phyloP scores from a whole-genome alignment of 2,329 filamentous ascomycete genomes.

The Dendryphion nanum region DNA sequence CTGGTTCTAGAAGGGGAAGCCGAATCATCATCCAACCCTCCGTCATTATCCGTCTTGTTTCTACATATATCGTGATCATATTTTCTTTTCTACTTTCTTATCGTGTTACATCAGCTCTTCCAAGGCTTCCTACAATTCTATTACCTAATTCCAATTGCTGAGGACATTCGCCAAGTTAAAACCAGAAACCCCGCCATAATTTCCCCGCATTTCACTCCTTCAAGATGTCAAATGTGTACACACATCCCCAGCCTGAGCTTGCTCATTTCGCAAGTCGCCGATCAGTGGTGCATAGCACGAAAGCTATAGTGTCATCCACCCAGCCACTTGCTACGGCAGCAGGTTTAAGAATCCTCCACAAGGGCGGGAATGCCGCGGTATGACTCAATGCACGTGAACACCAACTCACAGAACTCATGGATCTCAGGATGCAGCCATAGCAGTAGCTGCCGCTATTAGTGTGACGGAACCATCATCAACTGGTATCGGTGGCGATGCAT shows the following conservation, averaged over 20 bases:
- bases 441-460: constrained; percentile 88
- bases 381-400: constrained; percentile 36
- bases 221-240: constrained; percentile 45
- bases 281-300: constrained; percentile 89
- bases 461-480: constrained; percentile 91
- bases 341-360: constrained; percentile 77
- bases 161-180: no score
- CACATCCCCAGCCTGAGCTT: constrained; percentile 53
- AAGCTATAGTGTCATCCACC: constrained; percentile 85
- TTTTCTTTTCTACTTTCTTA: no score
- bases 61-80: no score
- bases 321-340: constrained; percentile 88
- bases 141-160: no score
- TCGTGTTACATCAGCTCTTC: no score
- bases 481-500: constrained; percentile 96
- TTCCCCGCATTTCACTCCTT: no score
- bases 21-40: no score
- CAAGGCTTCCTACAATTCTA: no score
- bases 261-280: constrained; percentile 73
- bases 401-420: constrained; percentile 1
- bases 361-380: constrained; percentile 91
- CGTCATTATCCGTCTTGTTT: no score
- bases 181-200: no score
- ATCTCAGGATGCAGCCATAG: constrained; percentile 85
- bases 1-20: no score